These are phyloP conservation scores for Pseudozyma hubeiensis DNA, from an alignment of 1,284 basidiomycete genomes.

Conservation along the genomic window DNA sequence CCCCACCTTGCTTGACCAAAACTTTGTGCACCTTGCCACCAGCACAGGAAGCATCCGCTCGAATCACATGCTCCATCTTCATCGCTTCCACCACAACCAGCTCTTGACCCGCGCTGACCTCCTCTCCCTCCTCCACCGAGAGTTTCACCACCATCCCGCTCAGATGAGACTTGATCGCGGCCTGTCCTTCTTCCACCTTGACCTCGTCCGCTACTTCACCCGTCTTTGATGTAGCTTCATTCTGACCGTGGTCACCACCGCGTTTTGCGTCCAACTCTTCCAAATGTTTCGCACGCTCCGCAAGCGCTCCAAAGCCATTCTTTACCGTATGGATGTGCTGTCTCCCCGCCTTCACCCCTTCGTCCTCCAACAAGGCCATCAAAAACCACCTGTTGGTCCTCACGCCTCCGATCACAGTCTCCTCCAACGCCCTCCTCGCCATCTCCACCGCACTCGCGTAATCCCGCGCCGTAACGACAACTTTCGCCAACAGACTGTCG, in stretches of 20 bases:
- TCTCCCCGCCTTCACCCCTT: conserved; percentile 9
- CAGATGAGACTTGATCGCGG: conserved; percentile 25
- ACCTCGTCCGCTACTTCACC: conserved; percentile 3
- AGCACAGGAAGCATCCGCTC: conserved; percentile 3
- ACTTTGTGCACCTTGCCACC: conserved; percentile 24
- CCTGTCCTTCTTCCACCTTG: conserved; percentile 1
- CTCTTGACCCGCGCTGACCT: conserved; percentile 72
- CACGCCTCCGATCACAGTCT: conserved; percentile 26
- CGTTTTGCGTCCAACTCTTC: not conserved
- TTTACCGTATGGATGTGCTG: conserved; percentile 41
- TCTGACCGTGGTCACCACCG: not conserved
- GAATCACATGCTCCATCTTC: conserved; percentile 75
- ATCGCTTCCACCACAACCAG: conserved; percentile 77
- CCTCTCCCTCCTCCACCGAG: conserved; percentile 57
- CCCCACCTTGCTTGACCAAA: conserved; percentile 18
- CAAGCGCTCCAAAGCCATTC: conserved; percentile 3
- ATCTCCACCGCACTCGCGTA: conserved; percentile 21
- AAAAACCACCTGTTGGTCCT: conserved; percentile 42
- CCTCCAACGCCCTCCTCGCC: conserved; percentile 19
- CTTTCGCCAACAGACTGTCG: conserved; percentile 56
- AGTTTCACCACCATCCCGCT: conserved; percentile 31
- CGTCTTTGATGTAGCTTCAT: not conserved
- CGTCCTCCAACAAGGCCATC: conserved; percentile 21
- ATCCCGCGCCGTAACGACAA: conserved; percentile 45
- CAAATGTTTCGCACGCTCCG: conserved; percentile 1